Base-by-base conservation (phyloP, 352 stramenopile species). In the Phytophthora pini region DNA sequence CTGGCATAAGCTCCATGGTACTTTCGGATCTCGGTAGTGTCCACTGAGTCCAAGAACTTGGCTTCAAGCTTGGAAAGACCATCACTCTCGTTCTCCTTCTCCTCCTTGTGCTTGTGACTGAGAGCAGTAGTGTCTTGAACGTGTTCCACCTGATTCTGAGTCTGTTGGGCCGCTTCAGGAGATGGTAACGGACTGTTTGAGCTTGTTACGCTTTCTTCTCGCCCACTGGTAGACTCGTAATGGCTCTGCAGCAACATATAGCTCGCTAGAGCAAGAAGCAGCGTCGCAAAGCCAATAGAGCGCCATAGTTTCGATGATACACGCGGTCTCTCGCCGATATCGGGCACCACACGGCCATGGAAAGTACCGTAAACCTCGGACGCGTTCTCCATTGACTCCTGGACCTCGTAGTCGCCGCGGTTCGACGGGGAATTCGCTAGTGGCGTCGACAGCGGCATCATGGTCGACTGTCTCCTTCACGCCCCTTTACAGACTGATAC, bases 1-100 rank as follows among this genome's bases (percentile, higher is more conserved):
- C 70, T 82, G 46, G 80, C 68, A 31, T 80, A 74, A 9, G 55
- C 61, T 50, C 54, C 54, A 26, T 76, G 68, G 36, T 46, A 76
- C 29, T 72, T 73, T 20, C 55, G 24, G 26, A 76, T 73, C 41
- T 65, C 41, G 0, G 43, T 73, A 9, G 58, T 73, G 43, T 76
- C 64, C 24, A 76, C 65, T 7, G 48, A 43, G 0, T 63, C n/a
- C 22, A 76, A 40, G 34, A 76, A 76, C 15, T 52, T 59, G 47
- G 32, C 48, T 39, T 76, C 68, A 0, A 59, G 29, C 5, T 67
- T 64, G 2, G 68, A 74, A 13, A 77, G 59, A 49, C 44, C 46
- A 53, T 65, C 64, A 59, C 50, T 70, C 34, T 65, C 8, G 43
- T 49, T 13, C 54, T 54, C 15, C 49, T 58, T 22, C 54, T 49